Evolutionary conservation across 352 stramenopile species (phyloP).

Genomic region (Pseudoperonospora humuli): DNA sequence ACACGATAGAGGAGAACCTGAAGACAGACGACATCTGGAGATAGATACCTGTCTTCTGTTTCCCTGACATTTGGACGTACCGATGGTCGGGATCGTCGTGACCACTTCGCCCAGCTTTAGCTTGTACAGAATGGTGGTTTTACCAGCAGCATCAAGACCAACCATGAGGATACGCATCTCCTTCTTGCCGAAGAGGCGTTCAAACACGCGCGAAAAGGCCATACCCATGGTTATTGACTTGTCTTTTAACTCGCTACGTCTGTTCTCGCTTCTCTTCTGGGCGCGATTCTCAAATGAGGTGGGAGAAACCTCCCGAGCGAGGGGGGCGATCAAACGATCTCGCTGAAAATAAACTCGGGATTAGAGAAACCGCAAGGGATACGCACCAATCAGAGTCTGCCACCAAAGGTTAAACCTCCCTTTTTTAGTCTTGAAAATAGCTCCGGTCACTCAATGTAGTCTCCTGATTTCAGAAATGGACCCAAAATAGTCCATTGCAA

Average conservation of each 20-base stretch:
- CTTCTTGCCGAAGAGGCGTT: conserved; percentile 98
- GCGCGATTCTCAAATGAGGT: conserved; percentile 51
- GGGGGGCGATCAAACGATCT: conserved; percentile 19
- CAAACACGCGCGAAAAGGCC: conserved; percentile 95
- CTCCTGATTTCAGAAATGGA: neutral
- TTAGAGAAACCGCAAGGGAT: conserved; percentile 17
- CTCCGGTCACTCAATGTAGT: neutral
- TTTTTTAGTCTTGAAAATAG: conserved; percentile 20
- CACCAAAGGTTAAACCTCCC: conserved; percentile 29
- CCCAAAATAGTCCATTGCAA: neutral
- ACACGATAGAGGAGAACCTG: too few relatives aligned
- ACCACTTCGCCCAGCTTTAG: conserved; percentile 91
- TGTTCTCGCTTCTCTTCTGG: conserved; percentile 16
- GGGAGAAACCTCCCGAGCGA: conserved; percentile 13
- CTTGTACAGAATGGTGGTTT: conserved; percentile 99
- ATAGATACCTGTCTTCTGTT: neutral
- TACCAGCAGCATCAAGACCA: conserved; percentile 98
- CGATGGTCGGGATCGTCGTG: conserved; percentile 97
- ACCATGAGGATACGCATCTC: conserved; percentile 99
- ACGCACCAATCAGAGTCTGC: conserved; percentile 37
- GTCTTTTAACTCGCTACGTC: neutral
- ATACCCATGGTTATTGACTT: conserved; percentile 92
- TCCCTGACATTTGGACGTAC: conserved; percentile 28
- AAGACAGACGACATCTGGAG: too few relatives aligned
- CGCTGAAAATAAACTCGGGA: conserved; percentile 15